Evolutionary conservation across 2,329 filamentous ascomycete genomes (phyloP).

Genomic region (Aspergillus sp.): DNA sequence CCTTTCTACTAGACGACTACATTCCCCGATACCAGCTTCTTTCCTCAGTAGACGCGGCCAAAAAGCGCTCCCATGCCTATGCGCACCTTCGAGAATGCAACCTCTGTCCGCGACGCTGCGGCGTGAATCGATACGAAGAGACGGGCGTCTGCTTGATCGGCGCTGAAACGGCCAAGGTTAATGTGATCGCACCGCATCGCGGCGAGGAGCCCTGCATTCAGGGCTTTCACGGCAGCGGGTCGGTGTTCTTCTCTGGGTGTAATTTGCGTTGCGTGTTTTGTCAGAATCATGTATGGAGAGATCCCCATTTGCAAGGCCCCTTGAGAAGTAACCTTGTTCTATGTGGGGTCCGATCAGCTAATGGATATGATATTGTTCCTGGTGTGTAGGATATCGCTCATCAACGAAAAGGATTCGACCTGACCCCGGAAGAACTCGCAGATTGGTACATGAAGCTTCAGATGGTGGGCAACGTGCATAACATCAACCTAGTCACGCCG

Average conservation of each 20-base stretch:
- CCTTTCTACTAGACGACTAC: constrained; percentile 73
- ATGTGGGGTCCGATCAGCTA: no score
- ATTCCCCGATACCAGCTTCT: constrained; percentile 70
- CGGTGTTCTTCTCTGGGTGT: constrained; percentile 78
- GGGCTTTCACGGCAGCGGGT: constrained; percentile 75
- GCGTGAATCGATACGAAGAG: constrained; percentile 76
- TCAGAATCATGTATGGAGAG: constrained; percentile 62
- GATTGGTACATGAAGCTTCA: constrained; percentile 84
- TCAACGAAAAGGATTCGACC: constrained; percentile 74
- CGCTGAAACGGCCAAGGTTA: constrained; percentile 70
- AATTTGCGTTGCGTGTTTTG: constrained; percentile 73
- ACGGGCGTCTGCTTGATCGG: constrained; percentile 79
- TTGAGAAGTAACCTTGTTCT: neutral
- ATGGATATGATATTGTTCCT: no score
- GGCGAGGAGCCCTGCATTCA: constrained; percentile 83
- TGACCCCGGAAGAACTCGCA: constrained; percentile 74
- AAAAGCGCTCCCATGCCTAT: constrained; percentile 72
- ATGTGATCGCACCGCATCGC: constrained; percentile 82
- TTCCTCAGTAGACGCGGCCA: constrained; percentile 65
- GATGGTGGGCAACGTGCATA: constrained; percentile 76
- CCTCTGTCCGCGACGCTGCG: constrained; percentile 73
- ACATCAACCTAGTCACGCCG: constrained; percentile 84
- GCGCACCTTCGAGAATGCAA: constrained; percentile 77
- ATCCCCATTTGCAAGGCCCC: neutral
- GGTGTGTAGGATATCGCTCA: constrained; percentile 67